These are phyloP conservation scores for Calocybe gambosa DNA, from an alignment of 1,284 basidiomycete genomes.

Conservation along the genomic window DNA sequence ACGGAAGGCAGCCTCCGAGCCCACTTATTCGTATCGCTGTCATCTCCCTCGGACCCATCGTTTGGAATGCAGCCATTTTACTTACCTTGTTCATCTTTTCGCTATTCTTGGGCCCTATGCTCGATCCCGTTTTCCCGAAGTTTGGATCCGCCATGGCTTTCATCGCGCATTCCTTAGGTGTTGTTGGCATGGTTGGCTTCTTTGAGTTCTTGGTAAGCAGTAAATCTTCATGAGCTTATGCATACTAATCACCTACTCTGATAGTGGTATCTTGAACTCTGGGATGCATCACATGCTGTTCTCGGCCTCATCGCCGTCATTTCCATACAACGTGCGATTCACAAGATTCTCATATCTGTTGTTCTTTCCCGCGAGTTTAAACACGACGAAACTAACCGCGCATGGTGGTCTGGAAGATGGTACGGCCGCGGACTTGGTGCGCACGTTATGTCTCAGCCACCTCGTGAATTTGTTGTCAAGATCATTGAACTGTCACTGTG, in stretches of 20 bases:
- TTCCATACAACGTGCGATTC: constrained; percentile 84
- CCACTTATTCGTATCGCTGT: constrained; percentile 88
- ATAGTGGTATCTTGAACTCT: constrained; percentile 95
- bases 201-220: constrained; percentile 89
- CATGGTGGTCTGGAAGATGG: constrained; percentile 99
- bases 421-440: constrained; percentile 86
- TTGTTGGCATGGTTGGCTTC: constrained; percentile 81
- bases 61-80: constrained; percentile 92
- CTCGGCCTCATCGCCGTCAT: constrained; percentile 83
- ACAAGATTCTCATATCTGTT: constrained; percentile 89
- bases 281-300: constrained; percentile 93
- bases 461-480: constrained; percentile 94
- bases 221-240: constrained; percentile 10
- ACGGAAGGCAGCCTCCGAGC: constrained; percentile 61
- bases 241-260: constrained; percentile 12
- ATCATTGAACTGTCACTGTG: constrained; percentile 96
- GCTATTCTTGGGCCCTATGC: constrained; percentile 86
- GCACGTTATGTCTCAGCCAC: constrained; percentile 84
- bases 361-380: constrained; percentile 95
- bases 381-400: constrained; percentile 93
- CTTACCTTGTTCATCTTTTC: constrained; percentile 86
- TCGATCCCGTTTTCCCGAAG: constrained; percentile 79
- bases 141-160: constrained; percentile 92
- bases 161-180: constrained; percentile 75
- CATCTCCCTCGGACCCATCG: constrained; percentile 89